Percentiles rank a stretch among this genome's conserved stretches.
Evolutionary conservation across 495 filamentous ascomycete species (phyloP).

Genomic region (Neurospora hispaniola): DNA sequence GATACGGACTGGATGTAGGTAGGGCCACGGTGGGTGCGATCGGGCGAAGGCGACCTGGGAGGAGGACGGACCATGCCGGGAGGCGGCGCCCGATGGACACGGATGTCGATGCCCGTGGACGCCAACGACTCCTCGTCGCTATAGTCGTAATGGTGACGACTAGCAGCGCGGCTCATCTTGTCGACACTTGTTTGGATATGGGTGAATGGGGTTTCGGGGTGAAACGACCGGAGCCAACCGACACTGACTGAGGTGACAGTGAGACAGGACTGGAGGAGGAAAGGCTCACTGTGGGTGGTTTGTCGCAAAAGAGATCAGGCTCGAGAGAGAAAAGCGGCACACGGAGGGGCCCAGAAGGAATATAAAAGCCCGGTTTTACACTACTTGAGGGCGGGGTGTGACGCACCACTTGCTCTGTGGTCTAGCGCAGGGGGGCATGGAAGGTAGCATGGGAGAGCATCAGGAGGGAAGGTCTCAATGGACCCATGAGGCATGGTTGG

Average conservation of each 20-base stretch:
- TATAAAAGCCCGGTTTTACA: constrained; percentile 12
- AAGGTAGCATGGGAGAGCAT: not conserved
- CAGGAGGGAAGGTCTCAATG: not conserved
- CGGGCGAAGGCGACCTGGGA: constrained; percentile 1
- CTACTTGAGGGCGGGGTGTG: constrained; percentile 22
- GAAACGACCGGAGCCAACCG: not conserved
- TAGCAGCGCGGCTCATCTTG: not conserved
- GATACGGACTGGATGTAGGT: constrained; percentile 29
- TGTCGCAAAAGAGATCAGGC: not conserved
- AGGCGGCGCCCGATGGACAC: constrained; percentile 21
- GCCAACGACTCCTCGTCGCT: constrained; percentile 20
- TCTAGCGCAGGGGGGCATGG: constrained; percentile 4
- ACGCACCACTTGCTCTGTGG: constrained; percentile 26
- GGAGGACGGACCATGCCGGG: constrained; percentile 18
- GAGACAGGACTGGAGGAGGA: not conserved
- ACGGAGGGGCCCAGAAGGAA: constrained; percentile 26
- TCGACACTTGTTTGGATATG: not conserved
- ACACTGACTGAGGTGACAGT: not conserved
- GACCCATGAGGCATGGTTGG: not conserved
- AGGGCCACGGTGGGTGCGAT: constrained; percentile 16
- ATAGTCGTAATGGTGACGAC: constrained; percentile 12
- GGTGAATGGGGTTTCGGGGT: not conserved
- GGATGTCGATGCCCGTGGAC: constrained; percentile 29
- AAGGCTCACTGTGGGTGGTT: not conserved
- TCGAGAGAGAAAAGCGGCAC: constrained; percentile 4